Base-by-base conservation (phyloP, 306 rosid species). In the Vigna radiata region DNA sequence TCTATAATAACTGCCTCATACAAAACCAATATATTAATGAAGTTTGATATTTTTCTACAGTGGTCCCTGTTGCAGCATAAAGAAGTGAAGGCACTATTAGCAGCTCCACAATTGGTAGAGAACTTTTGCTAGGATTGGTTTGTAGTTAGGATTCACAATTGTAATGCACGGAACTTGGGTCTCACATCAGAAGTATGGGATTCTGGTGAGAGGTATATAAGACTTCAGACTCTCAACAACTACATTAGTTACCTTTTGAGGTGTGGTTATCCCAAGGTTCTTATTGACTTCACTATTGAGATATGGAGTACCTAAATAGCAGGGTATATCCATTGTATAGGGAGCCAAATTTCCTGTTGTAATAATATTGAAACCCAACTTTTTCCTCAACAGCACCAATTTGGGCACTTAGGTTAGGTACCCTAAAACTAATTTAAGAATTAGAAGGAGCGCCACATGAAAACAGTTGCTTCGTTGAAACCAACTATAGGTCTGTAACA, bases 361-460 rank as follows among this genome's bases (percentile, higher is more conserved):
- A 72, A 37, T 36, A 44, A 52, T 48, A 33, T 8, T 19, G 25
- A 33, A 50, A 33, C 10, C 50, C 33, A 18, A 56, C 18, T 33
- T 52, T 17, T 13, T 17, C 13, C 25, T n/a, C 12, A 2, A 11
- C 7, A 9, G 62, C 18, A 11, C 17, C 60, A 49, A 4, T 5
- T 31, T 18, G 17, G 75, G 31, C 33, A 10, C 27, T 29, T 27
- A 19, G 4, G 11, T 70, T 23, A 47, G 41, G 15, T 16, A 71
- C 50, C 33, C 76, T 16, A 31, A 19, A 37, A 37, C 39, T 36
- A 72, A 72, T 13, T 54, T 72, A 15, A 55, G 9, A 60, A 54
- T 19, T 23, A 55, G 53, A 39, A 37, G 41, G 62, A 18, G 17
- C 13, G 19, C 15, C 15, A 53, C 31, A 52, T 9, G 75, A 18